phyloP scores from a whole-genome alignment of 1,284 basidiomycete species.

The Malassezia furfur region DNA sequence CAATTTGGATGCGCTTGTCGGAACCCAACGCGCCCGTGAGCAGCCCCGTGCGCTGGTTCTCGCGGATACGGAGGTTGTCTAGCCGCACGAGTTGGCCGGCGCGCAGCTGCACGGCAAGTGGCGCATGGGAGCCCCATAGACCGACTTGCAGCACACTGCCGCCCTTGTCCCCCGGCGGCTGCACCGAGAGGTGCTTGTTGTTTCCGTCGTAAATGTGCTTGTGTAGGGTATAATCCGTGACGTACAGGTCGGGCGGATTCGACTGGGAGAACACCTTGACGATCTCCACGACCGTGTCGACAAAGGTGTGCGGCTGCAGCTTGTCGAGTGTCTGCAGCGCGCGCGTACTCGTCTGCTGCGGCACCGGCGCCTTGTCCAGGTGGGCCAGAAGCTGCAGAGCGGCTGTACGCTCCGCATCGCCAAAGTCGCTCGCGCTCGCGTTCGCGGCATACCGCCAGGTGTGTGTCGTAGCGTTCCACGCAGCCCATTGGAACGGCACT shows the following conservation, averaged over 20 bases:
- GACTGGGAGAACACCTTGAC: slow-evolving; percentile 29
- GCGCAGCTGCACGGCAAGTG: slow-evolving; percentile 23
- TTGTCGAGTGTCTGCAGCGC: slow-evolving; percentile 19
- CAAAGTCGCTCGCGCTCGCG: neutral
- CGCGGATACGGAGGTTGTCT: slow-evolving; percentile 27
- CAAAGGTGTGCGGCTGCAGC: slow-evolving; percentile 24
- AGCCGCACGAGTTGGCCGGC: slow-evolving; percentile 32
- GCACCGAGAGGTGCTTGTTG: slow-evolving; percentile 9
- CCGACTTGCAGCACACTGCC: slow-evolving; percentile 34
- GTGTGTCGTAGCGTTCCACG: neutral
- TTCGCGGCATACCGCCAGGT: slow-evolving; percentile 5
- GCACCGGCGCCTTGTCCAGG: slow-evolving; percentile 5
- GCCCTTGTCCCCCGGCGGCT: slow-evolving; percentile 15
- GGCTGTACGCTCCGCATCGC: slow-evolving; percentile 8
- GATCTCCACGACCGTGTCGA: slow-evolving; percentile 32
- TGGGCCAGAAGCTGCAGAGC: slow-evolving; percentile 18
- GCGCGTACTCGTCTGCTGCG: neutral
- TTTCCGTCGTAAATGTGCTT: slow-evolving; percentile 24
- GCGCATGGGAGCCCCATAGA: slow-evolving; percentile 31
- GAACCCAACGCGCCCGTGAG: slow-evolving; percentile 31
- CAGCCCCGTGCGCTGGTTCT: slow-evolving; percentile 20
- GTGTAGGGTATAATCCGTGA: slow-evolving; percentile 37
- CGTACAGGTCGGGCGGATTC: slow-evolving; percentile 30
- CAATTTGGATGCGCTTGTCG: slow-evolving; percentile 27
- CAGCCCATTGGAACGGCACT: slow-evolving; percentile 4